A percentile compares a stretch with the other conserved stretches of the same genome.
Conservation (phyloP, 306 rosid genomes). For the Senna tora region DNA sequence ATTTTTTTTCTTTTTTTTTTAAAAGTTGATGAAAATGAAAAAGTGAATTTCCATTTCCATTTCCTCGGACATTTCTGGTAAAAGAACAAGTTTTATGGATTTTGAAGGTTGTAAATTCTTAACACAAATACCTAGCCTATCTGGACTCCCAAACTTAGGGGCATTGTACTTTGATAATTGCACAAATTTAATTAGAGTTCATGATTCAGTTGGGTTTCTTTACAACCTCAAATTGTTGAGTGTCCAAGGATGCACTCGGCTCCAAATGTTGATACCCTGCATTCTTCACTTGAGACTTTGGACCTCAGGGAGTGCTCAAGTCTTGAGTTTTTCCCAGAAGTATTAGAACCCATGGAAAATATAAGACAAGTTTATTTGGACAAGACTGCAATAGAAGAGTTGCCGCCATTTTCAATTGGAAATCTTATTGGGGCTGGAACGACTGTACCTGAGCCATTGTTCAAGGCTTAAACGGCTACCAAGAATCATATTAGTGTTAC, state of each 20-base stretch:
- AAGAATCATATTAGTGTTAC: neutral
- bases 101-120: neutral
- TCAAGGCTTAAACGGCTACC: neutral
- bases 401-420: slow-evolving; percentile 27
- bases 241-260: slow-evolving; percentile 4
- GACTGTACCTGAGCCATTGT: neutral
- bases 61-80: too few species aligned
- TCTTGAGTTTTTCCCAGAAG: slow-evolving; percentile 32
- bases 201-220: neutral
- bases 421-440: slow-evolving; percentile 10
- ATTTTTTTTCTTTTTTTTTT: too few species aligned
- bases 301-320: neutral
- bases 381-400: neutral
- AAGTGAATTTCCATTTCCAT: neutral
- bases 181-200: neutral
- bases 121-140: neutral
- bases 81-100: neutral
- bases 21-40: too few species aligned
- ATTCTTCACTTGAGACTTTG: slow-evolving; percentile 16
- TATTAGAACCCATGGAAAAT: neutral
- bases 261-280: too few species aligned
- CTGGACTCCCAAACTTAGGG: neutral
- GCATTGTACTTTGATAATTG: neutral
- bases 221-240: neutral
- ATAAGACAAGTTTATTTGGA: neutral